Conservation (phyloP, 176 grass and related monocot genomes). For the Sorghum bicolor region Sorghum_bicolor_NCBIv3 NC_012873.2:8890501-8891000, state of each 20-base stretch:
- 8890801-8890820: neutral
- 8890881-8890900: neutral
- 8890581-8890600: slow-evolving; percentile 41
- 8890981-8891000: neutral
- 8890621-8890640: neutral
- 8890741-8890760: neutral
- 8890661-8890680: slow-evolving; percentile 41
- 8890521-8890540: neutral
- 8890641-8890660: neutral
- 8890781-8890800: neutral
- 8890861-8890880: slow-evolving; percentile 3
- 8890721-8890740: neutral
- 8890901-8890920: neutral
- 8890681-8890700: slow-evolving; percentile 44
- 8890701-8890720: neutral
- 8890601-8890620: slow-evolving; percentile 37
- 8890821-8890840: slow-evolving; percentile 5
- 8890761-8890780: slow-evolving; percentile 1
- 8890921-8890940: neutral
- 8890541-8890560: neutral
- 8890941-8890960: neutral
- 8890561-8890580: slow-evolving; percentile 33
- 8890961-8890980: neutral
- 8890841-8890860: slow-evolving; percentile 30
- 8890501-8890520: neutral